Base-by-base conservation (phyloP, 2,329 filamentous ascomycete species). In the Colletotrichum sp. region DNA sequence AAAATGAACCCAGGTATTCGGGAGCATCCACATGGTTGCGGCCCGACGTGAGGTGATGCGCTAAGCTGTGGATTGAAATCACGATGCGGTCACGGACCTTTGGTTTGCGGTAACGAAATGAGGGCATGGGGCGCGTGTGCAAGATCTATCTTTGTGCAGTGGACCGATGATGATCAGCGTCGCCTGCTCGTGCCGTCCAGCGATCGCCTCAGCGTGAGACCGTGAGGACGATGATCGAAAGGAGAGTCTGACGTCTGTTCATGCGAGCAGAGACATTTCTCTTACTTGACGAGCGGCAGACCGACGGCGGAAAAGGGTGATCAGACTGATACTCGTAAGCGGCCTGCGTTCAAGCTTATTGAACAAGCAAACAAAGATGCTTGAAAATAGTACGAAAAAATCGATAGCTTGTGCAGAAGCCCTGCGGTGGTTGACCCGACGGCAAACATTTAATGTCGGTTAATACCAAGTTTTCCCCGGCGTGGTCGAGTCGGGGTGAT, bases 401-500 rank as follows among this genome's bases (percentile, higher is more conserved):
- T 30, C 59, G 7, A 34, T 61, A n/a, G 28, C 30, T 61, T 61
- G 30, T 32, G 59, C 30, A 61, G 32, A 34, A 3, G 34, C 59
- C 59, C 14, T 12, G 12, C 28, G 0, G 28, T 21, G 57, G 55
- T 69, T 60, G 67, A 61, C 67, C 67, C 67, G 68, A 63, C 68
- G 36, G 26, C 68, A 52, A 70, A 70, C 26, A 61, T 16, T 10
- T 28, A 71, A 71, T 71, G n/a, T 71, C 68, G 68, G 18, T 64
- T 64, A 57, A 64, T 63, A 71, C 28, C 68, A 65, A 57, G 59
- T 71, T 66, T 74, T 39, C 67, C 28, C 60, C 60, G 68, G 67
- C n/a, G n/a, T 28, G 68, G 60, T 60, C 48, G 60, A 66, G 21
- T 67, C 57, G 70, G 59, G 18, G 43, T n/a, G 43, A 48, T 48